A percentile compares a stretch with the other conserved stretches of the same genome.
Evolutionary conservation across 441 rosid genomes (phyloP).

Genomic region (Corymbia citriodora): DNA sequence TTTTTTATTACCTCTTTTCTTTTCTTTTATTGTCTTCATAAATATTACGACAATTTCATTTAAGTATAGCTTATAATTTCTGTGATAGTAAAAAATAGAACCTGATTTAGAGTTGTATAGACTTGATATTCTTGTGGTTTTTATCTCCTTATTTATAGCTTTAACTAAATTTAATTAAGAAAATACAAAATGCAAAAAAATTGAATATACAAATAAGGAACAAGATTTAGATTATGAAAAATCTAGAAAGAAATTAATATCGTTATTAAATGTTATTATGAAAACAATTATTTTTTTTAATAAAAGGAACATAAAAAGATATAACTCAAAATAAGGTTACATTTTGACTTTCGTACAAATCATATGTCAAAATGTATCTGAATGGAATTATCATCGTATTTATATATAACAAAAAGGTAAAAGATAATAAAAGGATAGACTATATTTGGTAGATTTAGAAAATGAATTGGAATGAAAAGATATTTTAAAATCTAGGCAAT

Average conservation of each 20-base stretch:
- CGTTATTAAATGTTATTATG: not conserved
- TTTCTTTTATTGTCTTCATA: not conserved
- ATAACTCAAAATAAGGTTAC: not conserved
- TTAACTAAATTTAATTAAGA: not conserved
- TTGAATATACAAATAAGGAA: no score
- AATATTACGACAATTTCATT: not conserved
- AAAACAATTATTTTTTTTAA: not conserved
- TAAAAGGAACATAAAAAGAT: not conserved
- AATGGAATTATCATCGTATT: not conserved
- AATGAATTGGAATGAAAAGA: not conserved
- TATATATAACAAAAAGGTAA: not conserved
- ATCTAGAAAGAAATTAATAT: not conserved
- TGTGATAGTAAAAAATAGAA: not conserved
- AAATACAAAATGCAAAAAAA: not conserved
- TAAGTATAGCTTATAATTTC: not conserved
- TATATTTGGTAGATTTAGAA: no score
- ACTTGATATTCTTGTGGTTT: not conserved
- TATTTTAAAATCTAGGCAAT: not conserved
- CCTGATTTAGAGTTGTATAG: not conserved
- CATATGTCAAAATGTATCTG: not conserved
- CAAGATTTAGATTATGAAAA: no score
- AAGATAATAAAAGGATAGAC: not conserved
- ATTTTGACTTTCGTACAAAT: not conserved
- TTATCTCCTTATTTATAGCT: not conserved
- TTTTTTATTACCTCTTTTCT: not conserved